Conservation (phyloP, 2,329 filamentous ascomycete species). For the Colletotrichum sp. region DNA sequence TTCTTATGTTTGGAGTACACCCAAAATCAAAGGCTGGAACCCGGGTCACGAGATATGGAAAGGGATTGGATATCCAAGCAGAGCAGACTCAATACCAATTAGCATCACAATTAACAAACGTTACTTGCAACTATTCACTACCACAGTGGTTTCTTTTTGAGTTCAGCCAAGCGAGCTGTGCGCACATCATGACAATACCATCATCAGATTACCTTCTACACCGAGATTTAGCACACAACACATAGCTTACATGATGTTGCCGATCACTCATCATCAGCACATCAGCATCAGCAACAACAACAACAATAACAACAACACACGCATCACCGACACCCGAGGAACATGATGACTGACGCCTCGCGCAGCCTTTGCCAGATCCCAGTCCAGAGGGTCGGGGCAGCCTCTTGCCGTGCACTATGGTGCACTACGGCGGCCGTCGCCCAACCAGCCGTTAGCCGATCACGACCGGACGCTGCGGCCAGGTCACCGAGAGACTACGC, state of each 20-base stretch:
- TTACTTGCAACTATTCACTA: background rate
- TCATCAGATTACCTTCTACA: background rate
- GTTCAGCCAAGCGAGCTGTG: background rate
- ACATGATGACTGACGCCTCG: conserved; percentile 3
- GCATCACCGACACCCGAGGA: background rate
- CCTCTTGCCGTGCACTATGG: background rate
- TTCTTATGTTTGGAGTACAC: background rate
- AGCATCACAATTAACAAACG: background rate
- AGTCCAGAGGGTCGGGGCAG: conserved; percentile 16
- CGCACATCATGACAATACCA: background rate
- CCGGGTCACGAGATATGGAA: conserved; percentile 7
- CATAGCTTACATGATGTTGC: background rate
- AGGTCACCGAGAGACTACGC: background rate
- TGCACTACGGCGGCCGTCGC: background rate
- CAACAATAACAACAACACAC: background rate
- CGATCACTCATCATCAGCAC: background rate
- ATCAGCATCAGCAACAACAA: background rate
- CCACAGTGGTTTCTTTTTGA: background rate
- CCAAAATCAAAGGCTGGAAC: conserved; percentile 17
- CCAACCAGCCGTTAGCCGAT: conserved; percentile 16
- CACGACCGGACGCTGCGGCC: background rate
- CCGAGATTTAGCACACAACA: background rate
- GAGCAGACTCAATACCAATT: conserved; percentile 7
- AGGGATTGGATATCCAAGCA: conserved; percentile 8
- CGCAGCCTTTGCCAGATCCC: conserved; percentile 9